These are phyloP conservation scores for Oenanthe sinensis DNA, from an alignment of 129 eudicot species.

Conservation along the genomic window DNA sequence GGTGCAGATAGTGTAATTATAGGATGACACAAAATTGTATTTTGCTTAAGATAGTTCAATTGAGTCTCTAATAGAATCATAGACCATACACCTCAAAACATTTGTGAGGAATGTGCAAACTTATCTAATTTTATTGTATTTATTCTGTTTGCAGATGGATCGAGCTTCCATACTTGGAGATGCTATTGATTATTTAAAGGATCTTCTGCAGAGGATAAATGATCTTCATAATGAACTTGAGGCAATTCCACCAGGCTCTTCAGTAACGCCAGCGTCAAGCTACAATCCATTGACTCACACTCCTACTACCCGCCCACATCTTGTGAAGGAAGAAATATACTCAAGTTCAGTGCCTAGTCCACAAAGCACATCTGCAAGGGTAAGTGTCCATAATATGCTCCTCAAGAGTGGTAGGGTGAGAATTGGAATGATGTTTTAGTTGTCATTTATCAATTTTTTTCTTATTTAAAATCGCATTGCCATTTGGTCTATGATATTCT, in stretches of 20 bases:
- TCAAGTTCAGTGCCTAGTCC: constrained; percentile 43
- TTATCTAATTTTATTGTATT: neutral
- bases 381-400: constrained; percentile 10
- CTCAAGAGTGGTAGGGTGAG: neutral
- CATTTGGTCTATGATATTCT: neutral
- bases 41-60: neutral
- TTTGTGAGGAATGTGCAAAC: neutral
- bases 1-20: neutral
- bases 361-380: constrained; percentile 54
- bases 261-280: constrained; percentile 34
- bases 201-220: constrained; percentile 50
- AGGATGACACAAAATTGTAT: neutral
- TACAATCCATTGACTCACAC: constrained; percentile 51
- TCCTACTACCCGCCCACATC: constrained; percentile 30
- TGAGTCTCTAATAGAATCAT: neutral
- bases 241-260: constrained; percentile 35
- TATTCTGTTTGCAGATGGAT: constrained; percentile 43
- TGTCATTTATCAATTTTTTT: neutral
- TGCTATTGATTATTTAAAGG: constrained; percentile 67
- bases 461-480: neutral
- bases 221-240: constrained; percentile 51
- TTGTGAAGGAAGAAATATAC: constrained; percentile 46
- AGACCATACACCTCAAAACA: neutral
- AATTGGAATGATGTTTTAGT: neutral
- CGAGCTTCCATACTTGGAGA: constrained; percentile 75